Evolutionary conservation across 2,329 filamentous ascomycete species (phyloP), one percentile per base, ranked within the genome.

Genomic region (Aspergillus glaucus): DNA sequence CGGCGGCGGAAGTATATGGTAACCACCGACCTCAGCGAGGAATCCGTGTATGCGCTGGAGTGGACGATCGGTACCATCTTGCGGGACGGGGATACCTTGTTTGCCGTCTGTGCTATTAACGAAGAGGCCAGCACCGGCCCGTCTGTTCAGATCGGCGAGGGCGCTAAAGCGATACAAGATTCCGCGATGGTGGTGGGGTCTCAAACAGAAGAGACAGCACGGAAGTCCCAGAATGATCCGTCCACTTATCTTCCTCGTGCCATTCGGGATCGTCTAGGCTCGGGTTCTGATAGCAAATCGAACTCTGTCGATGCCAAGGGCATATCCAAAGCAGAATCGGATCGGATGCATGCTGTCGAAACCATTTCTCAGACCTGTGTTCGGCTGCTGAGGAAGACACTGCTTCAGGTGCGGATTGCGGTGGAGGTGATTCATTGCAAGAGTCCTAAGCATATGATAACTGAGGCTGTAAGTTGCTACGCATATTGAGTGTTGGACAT

Each of bases 401-500:
- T 87, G 55, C 75, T 98, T 50, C 92, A 98, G 67, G 91, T 96
- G 44, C 84, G 90, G 50, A 87, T 96, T 43, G 89, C 95, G 45
- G 86, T 98, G 30, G 93, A 98, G 70, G 92, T 97, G 24, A 86
- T 98, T 57, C 93, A 97, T 71, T 97, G 93, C 84, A 97, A 96
- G 77, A 96, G 88, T 62, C 90, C 93, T 3, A 92, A 93, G 68
- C 91, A 96, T 67, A 79, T 97, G 74, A 90, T 98, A 55, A 95
- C 90, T 0, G 93, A 97, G 74, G 90, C 96, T 58, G 79, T 82
- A 63, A 69, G 79, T 74, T 14, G 5, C 42, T 6, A 15, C 15
- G 17, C 15, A 17, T 21, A 19, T 9, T 17, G 5, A 39, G 36
- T 17, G 36, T 17, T 9, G 4, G 36, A 17, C 15, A 7, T 8